Conservation (phyloP, 2,329 filamentous ascomycete genomes). For the Paecilomyces niveus region DNA sequence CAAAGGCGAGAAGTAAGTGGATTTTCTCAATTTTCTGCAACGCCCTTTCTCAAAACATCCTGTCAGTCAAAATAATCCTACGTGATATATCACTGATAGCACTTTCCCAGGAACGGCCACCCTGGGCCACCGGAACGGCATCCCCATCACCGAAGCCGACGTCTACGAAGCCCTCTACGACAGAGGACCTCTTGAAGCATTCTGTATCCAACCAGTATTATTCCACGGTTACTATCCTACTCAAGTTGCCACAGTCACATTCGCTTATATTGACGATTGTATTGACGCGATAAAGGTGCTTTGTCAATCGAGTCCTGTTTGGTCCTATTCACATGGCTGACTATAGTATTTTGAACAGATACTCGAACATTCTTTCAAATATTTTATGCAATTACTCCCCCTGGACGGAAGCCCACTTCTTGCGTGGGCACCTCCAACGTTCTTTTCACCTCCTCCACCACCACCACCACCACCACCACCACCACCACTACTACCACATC, state of each 20-base stretch:
- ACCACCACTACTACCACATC: not conserved
- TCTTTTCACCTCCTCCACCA: slow-evolving; percentile 1
- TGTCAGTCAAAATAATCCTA: not conserved
- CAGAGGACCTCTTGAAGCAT: slow-evolving; percentile 11
- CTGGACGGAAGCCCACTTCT: slow-evolving; percentile 10
- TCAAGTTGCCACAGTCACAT: slow-evolving; percentile 12
- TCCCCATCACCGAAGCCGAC: slow-evolving; percentile 6
- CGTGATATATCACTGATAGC: not conserved
- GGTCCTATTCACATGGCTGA: not conserved
- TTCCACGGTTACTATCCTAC: slow-evolving; percentile 2
- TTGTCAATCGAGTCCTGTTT: not conserved
- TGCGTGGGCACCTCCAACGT: not conserved
- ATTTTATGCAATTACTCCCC: slow-evolving; percentile 11
- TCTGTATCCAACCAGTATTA: slow-evolving; percentile 3
- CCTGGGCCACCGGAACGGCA: slow-evolving; percentile 10
- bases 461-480: not conserved
- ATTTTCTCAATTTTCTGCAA: not conserved
- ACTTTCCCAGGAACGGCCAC: slow-evolving; percentile 10
- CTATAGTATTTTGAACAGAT: not conserved
- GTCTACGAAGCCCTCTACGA: slow-evolving; percentile 5
- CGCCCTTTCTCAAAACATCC: not conserved
- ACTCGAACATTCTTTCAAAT: slow-evolving; percentile 2
- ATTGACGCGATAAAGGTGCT: slow-evolving; percentile 17
- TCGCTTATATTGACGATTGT: slow-evolving; percentile 18
- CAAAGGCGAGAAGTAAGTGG: slow-evolving; percentile 13